Evolutionary conservation across 2,329 filamentous ascomycete species (phyloP).

Genomic region (Colletotrichum camelliae): DNA sequence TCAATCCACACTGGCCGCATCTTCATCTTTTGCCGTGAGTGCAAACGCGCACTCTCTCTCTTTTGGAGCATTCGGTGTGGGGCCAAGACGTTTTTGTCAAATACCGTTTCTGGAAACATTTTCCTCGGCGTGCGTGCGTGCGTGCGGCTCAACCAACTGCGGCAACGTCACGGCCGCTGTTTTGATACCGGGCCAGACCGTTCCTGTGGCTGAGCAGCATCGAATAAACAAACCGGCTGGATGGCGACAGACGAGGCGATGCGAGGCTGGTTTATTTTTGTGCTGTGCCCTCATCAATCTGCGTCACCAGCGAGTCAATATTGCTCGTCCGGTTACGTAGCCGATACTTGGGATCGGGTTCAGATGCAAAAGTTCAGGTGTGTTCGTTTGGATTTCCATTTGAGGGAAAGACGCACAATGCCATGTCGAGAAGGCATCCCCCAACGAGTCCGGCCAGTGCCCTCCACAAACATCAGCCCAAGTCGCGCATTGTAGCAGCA

Average conservation of each 20-base stretch:
- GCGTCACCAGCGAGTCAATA: background rate
- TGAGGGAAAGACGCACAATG: background rate
- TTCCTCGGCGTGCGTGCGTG: background rate
- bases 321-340: background rate
- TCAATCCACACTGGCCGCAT: conserved; percentile 23
- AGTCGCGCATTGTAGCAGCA: background rate
- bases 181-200: background rate
- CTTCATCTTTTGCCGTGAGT: background rate
- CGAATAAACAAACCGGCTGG: background rate
- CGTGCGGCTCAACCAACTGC: background rate
- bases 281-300: background rate
- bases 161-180: background rate
- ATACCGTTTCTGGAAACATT: background rate
- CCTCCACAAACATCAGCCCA: background rate
- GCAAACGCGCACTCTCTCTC: background rate
- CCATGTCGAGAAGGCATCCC: background rate
- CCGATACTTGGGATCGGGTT: conserved; percentile 1
- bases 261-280: background rate
- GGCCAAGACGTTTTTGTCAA: background rate
- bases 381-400: conserved; percentile 8
- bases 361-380: conserved; percentile 2
- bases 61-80: background rate
- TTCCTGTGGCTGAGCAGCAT: background rate
- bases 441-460: background rate
- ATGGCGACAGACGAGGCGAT: background rate